These are phyloP conservation scores for Cyclostephanos invisitatus DNA, from an alignment of 108 stramenopile genomes.

Conservation along the genomic window DNA sequence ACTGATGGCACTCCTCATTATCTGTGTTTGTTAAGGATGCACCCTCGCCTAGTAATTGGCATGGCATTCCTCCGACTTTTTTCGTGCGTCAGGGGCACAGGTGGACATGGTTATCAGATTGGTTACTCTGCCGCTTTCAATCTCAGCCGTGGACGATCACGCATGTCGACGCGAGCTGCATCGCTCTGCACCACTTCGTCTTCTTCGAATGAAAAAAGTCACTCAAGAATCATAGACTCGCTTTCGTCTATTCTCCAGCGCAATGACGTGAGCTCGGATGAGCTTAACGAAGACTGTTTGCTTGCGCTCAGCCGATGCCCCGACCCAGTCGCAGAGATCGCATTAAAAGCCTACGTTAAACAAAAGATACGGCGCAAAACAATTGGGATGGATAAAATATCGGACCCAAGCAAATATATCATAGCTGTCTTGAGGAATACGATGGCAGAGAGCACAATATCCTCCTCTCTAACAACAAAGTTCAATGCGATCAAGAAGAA, in stretches of 20 bases:
- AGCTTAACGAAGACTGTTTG: conserved; percentile 26
- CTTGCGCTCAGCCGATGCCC: conserved; percentile 17
- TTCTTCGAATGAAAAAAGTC: conserved; percentile 1
- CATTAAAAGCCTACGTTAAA: conserved; percentile 20
- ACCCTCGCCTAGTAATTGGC: not conserved
- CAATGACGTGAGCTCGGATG: conserved; percentile 12
- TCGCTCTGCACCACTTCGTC: not conserved
- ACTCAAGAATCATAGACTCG: too few species aligned
- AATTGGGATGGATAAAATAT: conserved; percentile 15
- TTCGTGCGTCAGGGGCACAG: not conserved
- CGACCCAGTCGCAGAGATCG: conserved; percentile 10
- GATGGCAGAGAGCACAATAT: not conserved
- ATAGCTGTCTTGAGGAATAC: conserved; percentile 25
- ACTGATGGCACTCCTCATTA: too few species aligned
- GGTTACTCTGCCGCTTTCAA: not conserved
- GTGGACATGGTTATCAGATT: not conserved
- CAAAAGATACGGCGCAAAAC: conserved; percentile 23
- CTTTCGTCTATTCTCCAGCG: conserved; percentile 6
- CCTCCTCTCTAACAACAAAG: not conserved
- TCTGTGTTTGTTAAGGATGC: too few species aligned
- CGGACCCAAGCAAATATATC: conserved; percentile 30
- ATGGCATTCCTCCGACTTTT: not conserved
- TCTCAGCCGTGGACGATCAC: conserved; percentile 3
- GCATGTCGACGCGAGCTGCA: not conserved
- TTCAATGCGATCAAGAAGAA: not conserved